These are phyloP conservation scores for Afroboletus lepidellus DNA, from an alignment of 1,284 basidiomycete species.

Conservation along the genomic window DNA sequence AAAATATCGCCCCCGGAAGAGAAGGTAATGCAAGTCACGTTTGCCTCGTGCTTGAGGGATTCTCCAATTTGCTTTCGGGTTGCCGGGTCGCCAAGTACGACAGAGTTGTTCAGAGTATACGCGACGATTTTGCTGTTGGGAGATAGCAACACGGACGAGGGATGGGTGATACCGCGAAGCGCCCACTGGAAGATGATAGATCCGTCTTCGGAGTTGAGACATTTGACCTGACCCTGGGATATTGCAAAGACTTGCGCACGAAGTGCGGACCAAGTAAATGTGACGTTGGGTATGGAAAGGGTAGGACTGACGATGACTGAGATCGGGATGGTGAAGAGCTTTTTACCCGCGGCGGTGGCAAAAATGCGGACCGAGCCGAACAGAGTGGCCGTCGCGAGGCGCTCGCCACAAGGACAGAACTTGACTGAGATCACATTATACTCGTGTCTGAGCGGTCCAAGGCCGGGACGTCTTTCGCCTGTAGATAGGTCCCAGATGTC, in stretches of 20 bases:
- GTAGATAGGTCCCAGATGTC: conserved; percentile 15
- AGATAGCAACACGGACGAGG: conserved; percentile 5
- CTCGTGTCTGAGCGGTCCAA: conserved; percentile 9
- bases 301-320: conserved; percentile 14
- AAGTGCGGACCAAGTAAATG: conserved; percentile 14
- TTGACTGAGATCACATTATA: conserved; percentile 21
- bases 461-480: not conserved
- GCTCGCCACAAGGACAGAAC: conserved; percentile 17
- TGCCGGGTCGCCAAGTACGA: conserved; percentile 10
- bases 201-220: conserved; percentile 18
- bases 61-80: conserved; percentile 6
- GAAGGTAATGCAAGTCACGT: conserved; percentile 15
- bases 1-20: conserved; percentile 12
- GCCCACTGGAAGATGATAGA: conserved; percentile 9
- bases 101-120: conserved; percentile 5
- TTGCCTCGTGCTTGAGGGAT: conserved; percentile 1
- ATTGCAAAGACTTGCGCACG: conserved; percentile 19
- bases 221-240: conserved; percentile 22
- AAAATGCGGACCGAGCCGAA: conserved; percentile 11
- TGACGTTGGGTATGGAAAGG: conserved; percentile 2
- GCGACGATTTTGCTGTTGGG: conserved; percentile 5
- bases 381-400: conserved; percentile 7
- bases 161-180: conserved; percentile 6
- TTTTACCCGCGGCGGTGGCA: conserved; percentile 9
- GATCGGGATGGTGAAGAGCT: conserved; percentile 18